These are phyloP conservation scores for Fomitiporia mediterranea DNA, from an alignment of 1,284 basidiomycete genomes.

Conservation along the genomic window DNA sequence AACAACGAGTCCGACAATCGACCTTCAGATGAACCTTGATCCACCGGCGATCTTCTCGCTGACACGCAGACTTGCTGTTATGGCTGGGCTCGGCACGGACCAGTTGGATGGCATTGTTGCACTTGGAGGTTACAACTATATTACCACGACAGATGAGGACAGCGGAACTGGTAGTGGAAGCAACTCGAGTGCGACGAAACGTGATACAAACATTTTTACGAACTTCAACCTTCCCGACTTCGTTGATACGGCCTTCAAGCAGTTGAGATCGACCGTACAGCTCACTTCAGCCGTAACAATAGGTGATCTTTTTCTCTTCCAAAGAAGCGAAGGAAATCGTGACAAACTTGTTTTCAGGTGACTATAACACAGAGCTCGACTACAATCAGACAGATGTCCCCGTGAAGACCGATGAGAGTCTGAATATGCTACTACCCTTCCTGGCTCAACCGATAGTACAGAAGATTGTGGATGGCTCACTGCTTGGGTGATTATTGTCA, in stretches of 20 bases:
- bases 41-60: slow-evolving; percentile 70
- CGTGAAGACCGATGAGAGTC: slow-evolving; percentile 55
- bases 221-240: slow-evolving; percentile 67
- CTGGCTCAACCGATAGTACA: slow-evolving; percentile 80
- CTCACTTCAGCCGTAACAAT: slow-evolving; percentile 55
- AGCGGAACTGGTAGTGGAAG: no score
- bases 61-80: slow-evolving; percentile 59
- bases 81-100: slow-evolving; percentile 56
- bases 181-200: slow-evolving; percentile 4
- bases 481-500: slow-evolving; percentile 43
- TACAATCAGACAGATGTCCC: slow-evolving; percentile 59
- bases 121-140: slow-evolving; percentile 66
- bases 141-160: slow-evolving; percentile 37
- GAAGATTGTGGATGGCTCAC: slow-evolving; percentile 59
- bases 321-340: background rate
- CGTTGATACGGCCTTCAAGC: slow-evolving; percentile 62
- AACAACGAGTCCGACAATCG: slow-evolving; percentile 55
- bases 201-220: slow-evolving; percentile 35
- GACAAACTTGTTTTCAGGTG: slow-evolving; percentile 37
- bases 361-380: slow-evolving; percentile 59
- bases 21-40: slow-evolving; percentile 68
- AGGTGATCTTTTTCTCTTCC: slow-evolving; percentile 34
- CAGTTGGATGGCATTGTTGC: slow-evolving; percentile 67
- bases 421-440: slow-evolving; percentile 65
- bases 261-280: slow-evolving; percentile 58